phyloP scores from a whole-genome alignment of 306 rosid genomes.

The Acmispon strigosus region DNA sequence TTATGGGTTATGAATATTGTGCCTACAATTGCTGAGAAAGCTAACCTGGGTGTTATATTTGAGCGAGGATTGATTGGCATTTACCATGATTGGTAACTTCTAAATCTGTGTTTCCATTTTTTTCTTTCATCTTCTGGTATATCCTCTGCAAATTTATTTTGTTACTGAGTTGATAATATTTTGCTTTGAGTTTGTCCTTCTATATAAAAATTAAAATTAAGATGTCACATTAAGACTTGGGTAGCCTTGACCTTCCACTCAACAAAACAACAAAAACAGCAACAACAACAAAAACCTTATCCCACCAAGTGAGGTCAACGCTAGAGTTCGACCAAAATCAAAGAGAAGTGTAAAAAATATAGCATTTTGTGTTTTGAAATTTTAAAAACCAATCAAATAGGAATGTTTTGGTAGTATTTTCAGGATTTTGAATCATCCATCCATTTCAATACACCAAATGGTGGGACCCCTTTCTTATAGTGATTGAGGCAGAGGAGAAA shows the following conservation, averaged over 20 bases:
- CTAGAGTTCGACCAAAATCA: no score
- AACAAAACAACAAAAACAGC: no score
- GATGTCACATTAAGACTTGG: neutral
- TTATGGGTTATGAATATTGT: constrained; percentile 84
- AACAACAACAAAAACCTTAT: no score
- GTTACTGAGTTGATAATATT: neutral
- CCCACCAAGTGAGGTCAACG: no score
- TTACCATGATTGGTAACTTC: constrained; percentile 71
- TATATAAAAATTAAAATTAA: neutral
- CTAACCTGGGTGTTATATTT: constrained; percentile 53
- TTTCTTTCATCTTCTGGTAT: neutral
- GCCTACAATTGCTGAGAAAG: constrained; percentile 71
- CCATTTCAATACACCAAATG: neutral
- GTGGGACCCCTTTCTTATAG: no score
- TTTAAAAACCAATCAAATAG: neutral
- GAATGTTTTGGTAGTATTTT: neutral
- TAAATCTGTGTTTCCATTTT: neutral
- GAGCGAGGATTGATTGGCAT: constrained; percentile 82
- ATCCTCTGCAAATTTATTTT: neutral
- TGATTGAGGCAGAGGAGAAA: neutral
- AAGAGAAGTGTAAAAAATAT: no score
- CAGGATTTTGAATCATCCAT: neutral
- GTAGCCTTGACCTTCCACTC: no score
- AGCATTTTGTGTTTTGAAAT: neutral
- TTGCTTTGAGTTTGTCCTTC: neutral